phyloP scores from a whole-genome alignment of 257 asterid species.

The Gynochthodes officinalis region DNA sequence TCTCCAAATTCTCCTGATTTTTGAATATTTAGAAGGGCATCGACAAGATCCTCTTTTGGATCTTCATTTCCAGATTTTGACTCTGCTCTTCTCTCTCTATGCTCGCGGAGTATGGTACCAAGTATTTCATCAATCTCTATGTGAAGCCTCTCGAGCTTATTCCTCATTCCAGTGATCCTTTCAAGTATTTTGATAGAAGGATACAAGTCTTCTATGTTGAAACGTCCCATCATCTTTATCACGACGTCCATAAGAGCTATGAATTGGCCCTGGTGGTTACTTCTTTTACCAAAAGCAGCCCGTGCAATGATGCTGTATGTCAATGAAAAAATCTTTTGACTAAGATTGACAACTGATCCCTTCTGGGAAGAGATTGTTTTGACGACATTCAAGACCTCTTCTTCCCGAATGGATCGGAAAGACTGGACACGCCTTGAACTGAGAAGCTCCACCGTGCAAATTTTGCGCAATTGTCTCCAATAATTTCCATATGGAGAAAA shows the following conservation, averaged over 20 bases:
- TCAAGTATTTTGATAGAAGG: slow-evolving; percentile 3
- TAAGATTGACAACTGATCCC: slow-evolving; percentile 13
- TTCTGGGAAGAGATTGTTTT: background rate
- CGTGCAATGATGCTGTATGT: slow-evolving; percentile 1
- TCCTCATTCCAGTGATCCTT: slow-evolving; percentile 9
- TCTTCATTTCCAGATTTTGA: background rate
- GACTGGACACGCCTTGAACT: background rate
- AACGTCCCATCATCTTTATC: background rate
- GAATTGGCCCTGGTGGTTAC: slow-evolving; percentile 10
- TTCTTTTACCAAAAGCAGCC: slow-evolving; percentile 16
- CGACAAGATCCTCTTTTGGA: slow-evolving; percentile 16
- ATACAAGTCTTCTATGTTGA: slow-evolving; percentile 12
- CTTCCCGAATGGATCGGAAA: background rate
- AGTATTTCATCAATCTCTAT: background rate
- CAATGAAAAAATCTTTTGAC: background rate
- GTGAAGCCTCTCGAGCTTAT: background rate
- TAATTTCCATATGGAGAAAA: slow-evolving; percentile 4
- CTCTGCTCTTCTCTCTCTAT: background rate
- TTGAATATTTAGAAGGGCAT: slow-evolving; percentile 14
- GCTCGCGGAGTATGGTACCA: slow-evolving; percentile 7
- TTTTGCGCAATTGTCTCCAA: slow-evolving; percentile 6
- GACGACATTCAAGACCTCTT: slow-evolving; percentile 1
- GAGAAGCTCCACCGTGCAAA: slow-evolving; percentile 11
- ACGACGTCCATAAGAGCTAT: background rate
- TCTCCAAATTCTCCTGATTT: slow-evolving; percentile 5